A percentile compares a stretch with the other conserved stretches of the same genome.
These are phyloP conservation scores for Malassezia pachydermatis DNA, from an alignment of 1,284 basidiomycete genomes.

Conservation along the genomic window DNA sequence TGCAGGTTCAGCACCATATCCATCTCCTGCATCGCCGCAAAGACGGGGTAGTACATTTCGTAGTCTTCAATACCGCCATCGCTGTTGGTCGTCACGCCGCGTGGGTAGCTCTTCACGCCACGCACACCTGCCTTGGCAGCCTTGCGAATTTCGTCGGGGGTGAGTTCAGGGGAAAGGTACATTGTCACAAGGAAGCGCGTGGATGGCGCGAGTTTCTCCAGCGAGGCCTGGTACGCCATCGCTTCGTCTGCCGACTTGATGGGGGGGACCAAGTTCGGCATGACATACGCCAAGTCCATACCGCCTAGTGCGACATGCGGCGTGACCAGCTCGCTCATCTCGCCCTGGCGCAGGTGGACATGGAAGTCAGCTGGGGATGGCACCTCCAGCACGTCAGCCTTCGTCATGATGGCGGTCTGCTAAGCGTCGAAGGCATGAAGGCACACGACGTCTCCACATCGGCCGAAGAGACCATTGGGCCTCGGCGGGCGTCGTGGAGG, in stretches of 20 bases:
- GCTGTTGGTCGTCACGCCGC: slow-evolving; percentile 95
- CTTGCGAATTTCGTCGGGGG: slow-evolving; percentile 78
- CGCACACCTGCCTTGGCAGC: slow-evolving; percentile 51
- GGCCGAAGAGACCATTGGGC: not conserved
- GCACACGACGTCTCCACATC: slow-evolving; percentile 6
- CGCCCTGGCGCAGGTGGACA: slow-evolving; percentile 86
- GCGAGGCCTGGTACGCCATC: slow-evolving; percentile 64
- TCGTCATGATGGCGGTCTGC: not conserved
- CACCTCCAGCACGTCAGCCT: slow-evolving; percentile 7
- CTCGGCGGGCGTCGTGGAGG: not conserved
- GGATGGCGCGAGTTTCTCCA: slow-evolving; percentile 65
- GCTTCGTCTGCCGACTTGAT: slow-evolving; percentile 76
- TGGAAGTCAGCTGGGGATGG: slow-evolving; percentile 59
- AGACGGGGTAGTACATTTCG: slow-evolving; percentile 84
- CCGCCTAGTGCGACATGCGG: slow-evolving; percentile 85
- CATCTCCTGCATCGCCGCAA: slow-evolving; percentile 84
- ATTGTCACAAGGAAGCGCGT: slow-evolving; percentile 90
- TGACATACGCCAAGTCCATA: slow-evolving; percentile 85
- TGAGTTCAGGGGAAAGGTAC: slow-evolving; percentile 81
- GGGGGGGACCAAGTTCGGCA: slow-evolving; percentile 94
- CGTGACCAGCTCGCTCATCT: slow-evolving; percentile 65
- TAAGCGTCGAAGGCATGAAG: not conserved
- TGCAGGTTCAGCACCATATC: slow-evolving; percentile 93
- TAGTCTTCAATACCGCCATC: slow-evolving; percentile 95
- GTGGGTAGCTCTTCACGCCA: slow-evolving; percentile 93